Evolutionary conservation across 2,329 filamentous ascomycete genomes (phyloP).

Genomic region (Teratosphaeria nubilosa): DNA sequence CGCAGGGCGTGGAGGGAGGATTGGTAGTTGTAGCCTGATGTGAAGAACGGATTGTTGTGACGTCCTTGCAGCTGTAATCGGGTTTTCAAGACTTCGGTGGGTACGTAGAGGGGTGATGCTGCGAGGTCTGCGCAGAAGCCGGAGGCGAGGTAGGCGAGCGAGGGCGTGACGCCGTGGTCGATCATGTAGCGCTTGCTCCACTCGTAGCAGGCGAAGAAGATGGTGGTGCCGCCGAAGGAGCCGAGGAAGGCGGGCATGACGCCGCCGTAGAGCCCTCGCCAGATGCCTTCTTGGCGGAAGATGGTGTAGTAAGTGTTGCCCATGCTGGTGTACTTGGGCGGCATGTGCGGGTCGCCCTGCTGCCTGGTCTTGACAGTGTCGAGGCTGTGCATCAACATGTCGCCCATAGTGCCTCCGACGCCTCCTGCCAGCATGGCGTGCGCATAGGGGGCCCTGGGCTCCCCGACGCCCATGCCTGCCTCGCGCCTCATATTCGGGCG

Average conservation of each 20-base stretch:
- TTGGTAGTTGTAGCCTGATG: slow-evolving; percentile 92
- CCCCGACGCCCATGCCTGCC: slow-evolving; percentile 30
- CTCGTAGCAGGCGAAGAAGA: slow-evolving; percentile 96
- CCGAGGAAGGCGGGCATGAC: slow-evolving; percentile 83
- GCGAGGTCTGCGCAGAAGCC: slow-evolving; percentile 90
- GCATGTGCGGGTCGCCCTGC: slow-evolving; percentile 88
- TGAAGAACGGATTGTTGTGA: slow-evolving; percentile 88
- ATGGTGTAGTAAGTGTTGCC: slow-evolving; percentile 88
- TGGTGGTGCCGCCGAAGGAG: slow-evolving; percentile 84
- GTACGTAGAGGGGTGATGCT: slow-evolving; percentile 87
- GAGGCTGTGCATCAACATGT: slow-evolving; percentile 97
- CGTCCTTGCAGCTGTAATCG: slow-evolving; percentile 88
- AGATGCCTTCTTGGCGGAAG: slow-evolving; percentile 78
- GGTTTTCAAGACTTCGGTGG: slow-evolving; percentile 96
- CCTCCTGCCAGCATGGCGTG: slow-evolving; percentile 86
- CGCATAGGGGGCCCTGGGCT: slow-evolving; percentile 34
- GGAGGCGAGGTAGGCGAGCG: slow-evolving; percentile 74
- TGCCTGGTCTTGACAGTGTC: slow-evolving; percentile 98
- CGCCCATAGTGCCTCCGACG: slow-evolving; percentile 81
- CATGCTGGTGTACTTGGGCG: slow-evolving; percentile 84
- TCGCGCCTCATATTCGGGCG: slow-evolving; percentile 21
- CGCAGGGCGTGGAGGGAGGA: slow-evolving; percentile 72
- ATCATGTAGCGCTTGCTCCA: slow-evolving; percentile 85
- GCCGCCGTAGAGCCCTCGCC: slow-evolving; percentile 83
- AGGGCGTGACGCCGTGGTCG: slow-evolving; percentile 70